phyloP scores from a whole-genome alignment of 305 asterid genomes.

The Rubia peregrina region DNA sequence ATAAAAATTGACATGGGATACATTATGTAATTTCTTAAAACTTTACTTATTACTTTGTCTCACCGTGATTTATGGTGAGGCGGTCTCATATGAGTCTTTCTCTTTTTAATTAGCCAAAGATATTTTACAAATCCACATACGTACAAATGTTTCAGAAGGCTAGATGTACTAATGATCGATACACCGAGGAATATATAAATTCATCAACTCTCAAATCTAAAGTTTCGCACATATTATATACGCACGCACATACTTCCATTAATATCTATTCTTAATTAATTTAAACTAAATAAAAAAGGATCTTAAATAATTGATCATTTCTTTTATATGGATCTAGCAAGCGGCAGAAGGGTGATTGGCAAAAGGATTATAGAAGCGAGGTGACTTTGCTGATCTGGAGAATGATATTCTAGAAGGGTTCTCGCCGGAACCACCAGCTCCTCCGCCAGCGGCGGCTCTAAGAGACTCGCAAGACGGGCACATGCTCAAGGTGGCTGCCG shows the following conservation, averaged over 20 bases:
- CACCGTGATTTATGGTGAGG: no score
- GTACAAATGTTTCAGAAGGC: background rate
- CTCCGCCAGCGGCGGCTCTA: conserved; percentile 2
- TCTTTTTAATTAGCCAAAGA: no score
- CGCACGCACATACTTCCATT: background rate
- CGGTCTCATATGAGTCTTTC: no score
- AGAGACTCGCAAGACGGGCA: conserved; percentile 34
- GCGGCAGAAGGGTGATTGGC: conserved; percentile 18
- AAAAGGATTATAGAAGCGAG: conserved; percentile 23
- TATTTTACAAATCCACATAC: conserved; percentile 1
- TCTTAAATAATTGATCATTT: background rate
- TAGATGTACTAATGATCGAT: background rate
- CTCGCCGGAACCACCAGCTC: conserved; percentile 4
- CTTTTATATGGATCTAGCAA: conserved; percentile 16
- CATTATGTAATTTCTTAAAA: no score
- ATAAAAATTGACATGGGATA: no score
- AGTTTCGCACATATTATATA: background rate
- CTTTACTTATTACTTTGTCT: no score
- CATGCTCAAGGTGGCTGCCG: conserved; percentile 30
- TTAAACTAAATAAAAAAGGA: background rate
- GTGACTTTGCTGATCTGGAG: conserved; percentile 21
- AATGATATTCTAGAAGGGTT: conserved; percentile 24
- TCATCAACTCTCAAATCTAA: background rate
- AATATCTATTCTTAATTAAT: background rate
- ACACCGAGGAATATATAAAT: background rate